Conservation (phyloP, 2,329 filamentous ascomycete genomes). For the Penicillium aurantiogriseum region DNA sequence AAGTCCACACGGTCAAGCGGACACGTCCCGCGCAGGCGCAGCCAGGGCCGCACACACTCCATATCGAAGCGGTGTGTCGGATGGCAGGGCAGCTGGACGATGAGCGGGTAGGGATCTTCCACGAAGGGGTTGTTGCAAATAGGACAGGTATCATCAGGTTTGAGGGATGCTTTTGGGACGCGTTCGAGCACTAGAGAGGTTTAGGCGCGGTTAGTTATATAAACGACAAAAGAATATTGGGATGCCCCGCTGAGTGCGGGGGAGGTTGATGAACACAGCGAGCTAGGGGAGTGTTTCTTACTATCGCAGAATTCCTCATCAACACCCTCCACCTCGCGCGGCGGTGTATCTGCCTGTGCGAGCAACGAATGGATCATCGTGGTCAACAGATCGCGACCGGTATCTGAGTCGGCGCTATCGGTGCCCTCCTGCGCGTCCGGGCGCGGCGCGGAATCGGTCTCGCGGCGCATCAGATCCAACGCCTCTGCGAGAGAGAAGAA, state of each 20-base stretch:
- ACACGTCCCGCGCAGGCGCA: conserved; percentile 63
- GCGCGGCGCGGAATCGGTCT: conserved; percentile 45
- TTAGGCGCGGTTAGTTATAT: background rate
- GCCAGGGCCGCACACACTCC: conserved; percentile 64
- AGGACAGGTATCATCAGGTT: conserved; percentile 54
- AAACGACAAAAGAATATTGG: background rate
- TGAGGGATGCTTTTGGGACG: conserved; percentile 56
- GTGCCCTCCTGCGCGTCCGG: conserved; percentile 27
- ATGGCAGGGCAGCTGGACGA: conserved; percentile 62
- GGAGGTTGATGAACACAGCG: background rate
- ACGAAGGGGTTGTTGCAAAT: conserved; percentile 62
- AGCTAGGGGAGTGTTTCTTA: conserved; percentile 23
- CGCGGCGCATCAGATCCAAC: conserved; percentile 56
- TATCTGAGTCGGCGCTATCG: conserved; percentile 22
- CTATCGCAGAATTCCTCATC: conserved; percentile 60
- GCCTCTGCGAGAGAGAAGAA: conserved; percentile 61
- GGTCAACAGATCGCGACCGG: conserved; percentile 48
- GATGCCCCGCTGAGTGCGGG: background rate
- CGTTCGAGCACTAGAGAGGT: conserved; percentile 52
- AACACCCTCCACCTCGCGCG: conserved; percentile 60
- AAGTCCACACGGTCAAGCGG: conserved; percentile 61
- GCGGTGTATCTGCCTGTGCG: conserved; percentile 57
- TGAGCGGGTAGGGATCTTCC: conserved; percentile 63
- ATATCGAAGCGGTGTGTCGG: conserved; percentile 62
- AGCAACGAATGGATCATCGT: conserved; percentile 57